phyloP scores from a whole-genome alignment of 225 moss, liverwort and hornwort genomes.

The Pseudoscleropodium purum region DNA sequence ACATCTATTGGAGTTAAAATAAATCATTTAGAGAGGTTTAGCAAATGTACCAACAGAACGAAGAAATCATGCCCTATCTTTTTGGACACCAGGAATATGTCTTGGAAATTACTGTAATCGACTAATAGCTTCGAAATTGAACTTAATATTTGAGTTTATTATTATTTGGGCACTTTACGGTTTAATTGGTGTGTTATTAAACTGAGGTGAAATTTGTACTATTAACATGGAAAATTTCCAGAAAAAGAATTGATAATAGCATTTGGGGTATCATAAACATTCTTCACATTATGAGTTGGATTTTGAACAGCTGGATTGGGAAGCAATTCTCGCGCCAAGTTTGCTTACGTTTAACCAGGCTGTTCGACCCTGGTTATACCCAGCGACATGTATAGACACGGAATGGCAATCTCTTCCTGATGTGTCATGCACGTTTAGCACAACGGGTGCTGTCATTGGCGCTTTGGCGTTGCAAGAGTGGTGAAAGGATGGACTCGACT shows the following conservation, averaged over 20 bases:
- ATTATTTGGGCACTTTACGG: no score
- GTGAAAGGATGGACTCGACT: not conserved
- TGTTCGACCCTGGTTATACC: conserved; percentile 54
- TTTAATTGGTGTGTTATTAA: not conserved
- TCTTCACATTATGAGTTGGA: not conserved
- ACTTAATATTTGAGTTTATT: not conserved
- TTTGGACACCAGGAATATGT: not conserved
- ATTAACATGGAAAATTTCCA: not conserved
- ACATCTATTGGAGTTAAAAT: not conserved
- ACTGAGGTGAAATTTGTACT: not conserved
- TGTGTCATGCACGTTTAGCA: conserved; percentile 64
- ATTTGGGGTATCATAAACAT: not conserved
- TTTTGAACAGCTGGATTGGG: conserved; percentile 71
- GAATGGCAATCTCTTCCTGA: conserved; percentile 59
- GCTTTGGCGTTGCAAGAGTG: conserved; percentile 45
- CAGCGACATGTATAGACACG: conserved; percentile 24
- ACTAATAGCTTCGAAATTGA: not conserved
- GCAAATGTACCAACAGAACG: not conserved
- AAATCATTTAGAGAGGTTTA: not conserved
- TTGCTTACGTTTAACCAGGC: conserved; percentile 30
- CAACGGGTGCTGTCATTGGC: conserved; percentile 53
- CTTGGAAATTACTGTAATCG: not conserved
- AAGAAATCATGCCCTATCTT: not conserved
- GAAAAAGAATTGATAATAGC: not conserved
- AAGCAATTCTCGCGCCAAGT: conserved; percentile 60